Percentiles rank a stretch among this genome's conserved stretches.
Conservation (phyloP, 2,329 filamentous ascomycete genomes). For the Raffaelea deltoideospora region DNA sequence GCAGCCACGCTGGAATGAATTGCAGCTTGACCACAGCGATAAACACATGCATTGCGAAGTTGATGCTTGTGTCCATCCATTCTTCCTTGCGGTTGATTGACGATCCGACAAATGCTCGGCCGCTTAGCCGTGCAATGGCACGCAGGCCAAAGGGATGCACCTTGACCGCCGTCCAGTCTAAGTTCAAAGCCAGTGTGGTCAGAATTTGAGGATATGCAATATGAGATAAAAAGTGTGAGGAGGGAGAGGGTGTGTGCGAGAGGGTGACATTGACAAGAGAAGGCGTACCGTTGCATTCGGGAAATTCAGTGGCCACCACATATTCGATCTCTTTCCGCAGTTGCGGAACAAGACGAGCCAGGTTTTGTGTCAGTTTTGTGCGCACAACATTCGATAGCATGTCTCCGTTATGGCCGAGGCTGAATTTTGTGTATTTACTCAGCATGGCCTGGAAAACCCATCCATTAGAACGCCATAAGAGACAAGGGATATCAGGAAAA, state of each 20-base stretch:
- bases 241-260: no score
- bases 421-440: slow-evolving; percentile 35
- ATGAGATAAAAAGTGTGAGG: no score
- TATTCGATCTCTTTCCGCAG: slow-evolving; percentile 31
- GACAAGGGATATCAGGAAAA: background rate
- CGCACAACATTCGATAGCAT: slow-evolving; percentile 27
- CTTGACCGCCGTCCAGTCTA: slow-evolving; percentile 39
- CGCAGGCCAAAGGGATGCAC: slow-evolving; percentile 36
- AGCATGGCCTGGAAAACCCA: slow-evolving; percentile 25
- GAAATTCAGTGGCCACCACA: slow-evolving; percentile 30
- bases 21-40: slow-evolving; percentile 32
- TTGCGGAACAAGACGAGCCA: slow-evolving; percentile 27
- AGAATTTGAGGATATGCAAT: no score
- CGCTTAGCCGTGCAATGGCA: slow-evolving; percentile 36
- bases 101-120: slow-evolving; percentile 35
- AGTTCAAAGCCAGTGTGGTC: background rate
- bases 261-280: background rate
- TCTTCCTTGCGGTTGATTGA: slow-evolving; percentile 33
- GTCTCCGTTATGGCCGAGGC: slow-evolving; percentile 28
- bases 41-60: slow-evolving; percentile 34
- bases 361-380: slow-evolving; percentile 31
- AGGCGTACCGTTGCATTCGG: slow-evolving; percentile 24
- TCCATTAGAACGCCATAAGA: background rate
- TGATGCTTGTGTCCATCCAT: slow-evolving; percentile 37
- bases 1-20: slow-evolving; percentile 33